These are phyloP conservation scores for Thermochaetoides thermophila DNA, from an alignment of 495 filamentous ascomycete genomes.

Conservation along the genomic window DNA sequence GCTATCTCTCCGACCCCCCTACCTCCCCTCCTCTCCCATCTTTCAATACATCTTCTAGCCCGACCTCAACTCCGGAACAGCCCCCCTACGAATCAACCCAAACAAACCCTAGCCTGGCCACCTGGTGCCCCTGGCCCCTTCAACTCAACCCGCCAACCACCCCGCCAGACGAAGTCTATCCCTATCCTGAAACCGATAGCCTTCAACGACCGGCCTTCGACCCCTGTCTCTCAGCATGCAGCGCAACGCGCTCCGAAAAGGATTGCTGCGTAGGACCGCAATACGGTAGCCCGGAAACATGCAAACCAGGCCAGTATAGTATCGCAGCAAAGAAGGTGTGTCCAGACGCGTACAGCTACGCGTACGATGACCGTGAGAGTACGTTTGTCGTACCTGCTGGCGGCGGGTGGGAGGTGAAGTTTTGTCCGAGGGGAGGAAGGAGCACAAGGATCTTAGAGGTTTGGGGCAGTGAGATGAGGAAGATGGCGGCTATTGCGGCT, in stretches of 20 bases:
- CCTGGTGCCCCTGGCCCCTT: constrained; percentile 68
- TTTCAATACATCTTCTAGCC: neutral
- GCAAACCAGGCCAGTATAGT: constrained; percentile 47
- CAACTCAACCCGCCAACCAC: constrained; percentile 47
- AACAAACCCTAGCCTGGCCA: constrained; percentile 32
- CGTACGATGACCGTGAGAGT: constrained; percentile 57
- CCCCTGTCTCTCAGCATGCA: constrained; percentile 57
- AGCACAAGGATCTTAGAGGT: constrained; percentile 52
- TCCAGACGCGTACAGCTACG: constrained; percentile 71
- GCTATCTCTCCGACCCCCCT: constrained; percentile 29
- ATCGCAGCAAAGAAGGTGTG: constrained; percentile 53
- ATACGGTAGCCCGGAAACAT: constrained; percentile 38
- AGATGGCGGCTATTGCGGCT: too few species aligned
- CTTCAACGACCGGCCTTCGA: constrained; percentile 48
- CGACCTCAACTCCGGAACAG: too few species aligned
- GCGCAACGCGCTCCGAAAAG: constrained; percentile 36
- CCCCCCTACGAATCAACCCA: constrained; percentile 12
- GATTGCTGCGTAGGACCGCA: constrained; percentile 61
- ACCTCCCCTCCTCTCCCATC: neutral
- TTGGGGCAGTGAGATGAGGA: constrained; percentile 28
- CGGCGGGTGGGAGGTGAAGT: constrained; percentile 59
- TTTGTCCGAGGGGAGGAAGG: constrained; percentile 50
- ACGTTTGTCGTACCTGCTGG: constrained; percentile 65
- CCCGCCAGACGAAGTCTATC: constrained; percentile 53
- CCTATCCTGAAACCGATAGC: constrained; percentile 57